A percentile compares a stretch with the other conserved stretches of the same genome.
phyloP scores from a whole-genome alignment of 345 rosid species.

The Pistacia vera region DNA sequence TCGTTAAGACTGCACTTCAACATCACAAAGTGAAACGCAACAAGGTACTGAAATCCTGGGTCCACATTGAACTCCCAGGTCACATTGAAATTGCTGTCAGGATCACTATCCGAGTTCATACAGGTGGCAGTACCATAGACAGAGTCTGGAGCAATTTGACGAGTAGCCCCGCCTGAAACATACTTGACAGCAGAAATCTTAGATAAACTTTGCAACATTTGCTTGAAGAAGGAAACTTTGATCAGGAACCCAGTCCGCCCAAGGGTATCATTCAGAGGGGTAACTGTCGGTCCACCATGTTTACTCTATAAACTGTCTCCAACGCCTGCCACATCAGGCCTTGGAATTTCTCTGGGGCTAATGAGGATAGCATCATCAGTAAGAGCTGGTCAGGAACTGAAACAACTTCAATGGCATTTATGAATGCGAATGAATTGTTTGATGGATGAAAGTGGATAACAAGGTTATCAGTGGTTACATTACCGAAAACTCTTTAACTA shows the following conservation, averaged over 20 bases:
- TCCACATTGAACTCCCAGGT: constrained; percentile 78
- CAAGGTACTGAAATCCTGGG: constrained; percentile 65
- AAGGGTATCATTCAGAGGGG: constrained; percentile 55
- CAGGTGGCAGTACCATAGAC: constrained; percentile 71
- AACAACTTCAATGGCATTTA: constrained; percentile 81
- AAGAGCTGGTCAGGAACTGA: constrained; percentile 70
- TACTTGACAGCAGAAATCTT: too few species aligned
- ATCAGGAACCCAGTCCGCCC: constrained; percentile 16
- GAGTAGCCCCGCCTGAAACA: constrained; percentile 46
- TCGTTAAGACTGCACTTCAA: constrained; percentile 50
- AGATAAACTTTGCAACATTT: too few species aligned
- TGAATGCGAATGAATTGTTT: constrained; percentile 56
- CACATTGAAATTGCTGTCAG: constrained; percentile 67
- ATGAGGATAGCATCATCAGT: constrained; percentile 32
- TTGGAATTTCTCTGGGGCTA: constrained; percentile 40
- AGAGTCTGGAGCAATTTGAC: constrained; percentile 54
- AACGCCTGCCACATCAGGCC: constrained; percentile 62
- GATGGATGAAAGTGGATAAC: constrained; percentile 66
- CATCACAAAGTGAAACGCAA: constrained; percentile 88
- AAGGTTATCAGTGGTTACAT: constrained; percentile 47
- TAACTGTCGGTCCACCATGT: constrained; percentile 77
- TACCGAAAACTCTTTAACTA: constrained; percentile 74
- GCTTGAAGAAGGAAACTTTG: too few species aligned
- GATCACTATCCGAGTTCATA: constrained; percentile 58
- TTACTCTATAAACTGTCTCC: constrained; percentile 75